These are phyloP conservation scores for Aspergillus costaricaensis DNA, from an alignment of 2,329 filamentous ascomycete species.

Conservation along the genomic window DNA sequence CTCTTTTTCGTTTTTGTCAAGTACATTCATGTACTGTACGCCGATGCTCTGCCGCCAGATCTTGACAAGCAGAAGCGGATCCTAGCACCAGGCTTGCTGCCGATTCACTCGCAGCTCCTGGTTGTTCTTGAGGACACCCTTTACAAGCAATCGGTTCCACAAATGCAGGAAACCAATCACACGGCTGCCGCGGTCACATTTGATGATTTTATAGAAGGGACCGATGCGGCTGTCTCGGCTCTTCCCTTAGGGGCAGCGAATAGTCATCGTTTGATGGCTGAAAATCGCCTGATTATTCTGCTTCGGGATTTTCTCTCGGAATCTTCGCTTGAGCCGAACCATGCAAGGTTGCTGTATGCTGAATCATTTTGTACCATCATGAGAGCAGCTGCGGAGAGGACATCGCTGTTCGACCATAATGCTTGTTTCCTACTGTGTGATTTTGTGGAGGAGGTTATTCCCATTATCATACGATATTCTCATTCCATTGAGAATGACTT, in stretches of 20 bases:
- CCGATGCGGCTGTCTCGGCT: constrained; percentile 68
- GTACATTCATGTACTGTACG: constrained; percentile 76
- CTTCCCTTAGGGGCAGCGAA: constrained; percentile 68
- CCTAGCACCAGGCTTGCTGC: constrained; percentile 73
- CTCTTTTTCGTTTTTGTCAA: constrained; percentile 91
- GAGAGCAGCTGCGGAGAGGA: constrained; percentile 72
- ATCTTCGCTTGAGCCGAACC: constrained; percentile 53
- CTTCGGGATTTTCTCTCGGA: constrained; percentile 77
- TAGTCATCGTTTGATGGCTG: constrained; percentile 77
- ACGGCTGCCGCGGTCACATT: constrained; percentile 61
- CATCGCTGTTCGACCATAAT: constrained; percentile 77
- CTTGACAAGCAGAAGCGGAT: constrained; percentile 58
- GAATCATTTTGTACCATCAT: constrained; percentile 72
- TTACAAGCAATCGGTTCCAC: constrained; percentile 64
- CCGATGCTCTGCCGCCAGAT: constrained; percentile 67
- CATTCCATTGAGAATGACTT: constrained; percentile 48
- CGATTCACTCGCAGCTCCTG: constrained; percentile 80
- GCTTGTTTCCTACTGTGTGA: constrained; percentile 90
- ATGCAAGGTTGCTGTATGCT: constrained; percentile 70
- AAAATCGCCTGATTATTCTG: constrained; percentile 80
- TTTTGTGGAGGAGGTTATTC: constrained; percentile 78
- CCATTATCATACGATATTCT: constrained; percentile 64
- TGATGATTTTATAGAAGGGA: constrained; percentile 63
- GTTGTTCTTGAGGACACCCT: constrained; percentile 79
- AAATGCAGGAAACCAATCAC: constrained; percentile 49